These are phyloP conservation scores for Hypoxylon sp. DNA, from an alignment of 2,329 filamentous ascomycete genomes.

Conservation along the genomic window DNA sequence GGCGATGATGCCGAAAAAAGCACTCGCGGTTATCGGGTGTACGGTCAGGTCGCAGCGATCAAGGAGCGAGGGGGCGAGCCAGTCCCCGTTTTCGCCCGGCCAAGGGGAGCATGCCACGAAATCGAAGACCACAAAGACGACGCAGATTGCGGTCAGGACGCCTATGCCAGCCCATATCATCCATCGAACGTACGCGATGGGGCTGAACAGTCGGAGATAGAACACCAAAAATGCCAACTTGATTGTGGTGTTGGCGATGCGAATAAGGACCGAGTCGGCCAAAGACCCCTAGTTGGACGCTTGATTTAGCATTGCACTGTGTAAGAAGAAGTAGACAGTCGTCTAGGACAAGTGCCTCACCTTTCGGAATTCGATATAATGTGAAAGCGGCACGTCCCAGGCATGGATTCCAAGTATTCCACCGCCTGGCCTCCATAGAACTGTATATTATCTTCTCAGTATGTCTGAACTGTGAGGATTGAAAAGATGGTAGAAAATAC, in stretches of 20 bases:
- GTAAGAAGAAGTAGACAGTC: not conserved
- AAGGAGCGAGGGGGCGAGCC: conserved; percentile 16
- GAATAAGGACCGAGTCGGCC: conserved; percentile 29
- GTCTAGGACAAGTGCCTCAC: conserved; percentile 7
- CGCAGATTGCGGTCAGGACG: conserved; percentile 17
- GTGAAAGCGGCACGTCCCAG: conserved; percentile 34
- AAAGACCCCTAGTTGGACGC: conserved; percentile 20
- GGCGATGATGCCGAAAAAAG: conserved; percentile 25
- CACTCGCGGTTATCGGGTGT: conserved; percentile 23
- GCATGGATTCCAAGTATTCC: conserved; percentile 35
- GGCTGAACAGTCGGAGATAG: conserved; percentile 28
- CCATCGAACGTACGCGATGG: conserved; percentile 15
- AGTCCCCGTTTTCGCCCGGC: conserved; percentile 19
- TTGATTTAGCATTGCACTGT: too few relatives aligned
- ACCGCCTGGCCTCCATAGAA: conserved; percentile 29
- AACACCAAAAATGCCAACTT: conserved; percentile 30
- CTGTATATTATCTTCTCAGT: conserved; percentile 12
- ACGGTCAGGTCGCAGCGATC: conserved; percentile 26
- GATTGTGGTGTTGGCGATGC: conserved; percentile 29
- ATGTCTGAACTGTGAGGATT: not conserved
- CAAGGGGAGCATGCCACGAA: conserved; percentile 26
- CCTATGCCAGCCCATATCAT: conserved; percentile 24
- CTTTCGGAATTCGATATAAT: conserved; percentile 29
- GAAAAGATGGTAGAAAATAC: not conserved
- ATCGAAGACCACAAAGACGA: conserved; percentile 25